Evolutionary conservation across 192 early-diverging fungal genomes (phyloP), one percentile per base, ranked within the genome.

Genomic region (Coemansia sp.): DNA sequence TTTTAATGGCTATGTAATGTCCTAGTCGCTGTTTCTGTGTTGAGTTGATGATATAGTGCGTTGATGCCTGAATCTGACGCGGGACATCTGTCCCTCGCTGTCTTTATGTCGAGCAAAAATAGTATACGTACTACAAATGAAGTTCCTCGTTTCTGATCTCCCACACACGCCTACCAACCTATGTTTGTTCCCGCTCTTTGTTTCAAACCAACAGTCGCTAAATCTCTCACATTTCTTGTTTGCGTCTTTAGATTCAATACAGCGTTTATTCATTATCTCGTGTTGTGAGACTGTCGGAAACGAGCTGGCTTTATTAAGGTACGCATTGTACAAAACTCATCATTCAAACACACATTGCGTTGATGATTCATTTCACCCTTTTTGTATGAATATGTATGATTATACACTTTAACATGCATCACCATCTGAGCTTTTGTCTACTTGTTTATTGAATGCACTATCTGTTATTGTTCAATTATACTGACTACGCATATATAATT

Each of bases 81-180:
- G 67, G 73, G 73, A 77, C 64, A 60, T 74, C 61, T 55, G 57
- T 77, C 73, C 73, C 67, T 77, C 73, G 73, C 73, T 77, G 73
- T 70, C 73, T 70, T 51, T 77, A 55, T 77, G 73, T 77, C 55
- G 73, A 77, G 49, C 59, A 61, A 47, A 38, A 22, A 15, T 50
- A 38, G 11, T 50, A 50, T 66, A 42, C 59, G 64, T 71, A 54
- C 63, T 71, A 64, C 55, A 69, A 67, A 76, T 76, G 73, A 67
- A 70, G 69, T 77, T 77, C 73, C 73, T 77, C 73, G 67, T 77
- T 77, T 77, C 67, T 77, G 73, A 77, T 70, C 68, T 30, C 27
- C 27, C 7, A 30, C 64, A 30, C 55, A 45, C 34, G 45, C 3
- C 19, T 13, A 53, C 14, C 9, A 3, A 43, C 4, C 27, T 2